A percentile compares a stretch with the other conserved stretches of the same genome.
Conservation (phyloP, 768 basidiomycete species). For the Russula olivacea region DNA sequence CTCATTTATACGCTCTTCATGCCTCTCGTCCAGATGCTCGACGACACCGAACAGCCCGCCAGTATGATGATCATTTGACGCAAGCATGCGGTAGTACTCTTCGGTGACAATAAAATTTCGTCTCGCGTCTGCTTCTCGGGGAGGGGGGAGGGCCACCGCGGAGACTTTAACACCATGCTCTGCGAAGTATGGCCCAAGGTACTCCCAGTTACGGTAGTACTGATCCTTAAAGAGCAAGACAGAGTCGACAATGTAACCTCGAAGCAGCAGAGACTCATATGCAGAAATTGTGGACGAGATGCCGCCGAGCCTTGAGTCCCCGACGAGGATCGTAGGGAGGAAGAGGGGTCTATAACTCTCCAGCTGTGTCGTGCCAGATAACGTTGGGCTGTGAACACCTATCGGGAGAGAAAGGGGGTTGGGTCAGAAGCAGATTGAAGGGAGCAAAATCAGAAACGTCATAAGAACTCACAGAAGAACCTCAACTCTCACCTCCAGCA, state of each 20-base stretch:
- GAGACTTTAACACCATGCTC: constrained; percentile 58
- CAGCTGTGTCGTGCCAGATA: constrained; percentile 76
- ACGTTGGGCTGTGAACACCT: constrained; percentile 91
- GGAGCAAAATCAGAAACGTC: constrained; percentile 9
- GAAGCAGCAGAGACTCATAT: constrained; percentile 84
- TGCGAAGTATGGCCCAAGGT: constrained; percentile 70
- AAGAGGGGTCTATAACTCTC: constrained; percentile 84
- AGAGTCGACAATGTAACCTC: constrained; percentile 84
- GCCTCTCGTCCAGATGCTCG: constrained; percentile 54
- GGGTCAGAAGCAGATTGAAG: constrained; percentile 9
- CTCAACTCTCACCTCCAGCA: constrained; percentile 72
- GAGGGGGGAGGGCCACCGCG: constrained; percentile 55
- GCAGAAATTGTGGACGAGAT: constrained; percentile 91
- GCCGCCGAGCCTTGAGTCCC: constrained; percentile 85
- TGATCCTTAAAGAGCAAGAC: constrained; percentile 78
- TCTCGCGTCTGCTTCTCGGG: constrained; percentile 36
- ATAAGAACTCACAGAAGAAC: constrained; percentile 12
- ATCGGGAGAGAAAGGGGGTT: constrained; percentile 1
- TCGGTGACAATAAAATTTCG: constrained; percentile 53
- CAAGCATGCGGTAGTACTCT: constrained; percentile 61
- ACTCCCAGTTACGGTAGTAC: constrained; percentile 86
- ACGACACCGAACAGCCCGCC: constrained; percentile 45
- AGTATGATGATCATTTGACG: constrained; percentile 32
- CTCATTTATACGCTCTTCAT: constrained; percentile 59
- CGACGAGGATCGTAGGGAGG: constrained; percentile 82